Evolutionary conservation across 1,139 yeast genomes (phyloP).

Genomic region (Sugiyamaella xylanicola): DNA sequence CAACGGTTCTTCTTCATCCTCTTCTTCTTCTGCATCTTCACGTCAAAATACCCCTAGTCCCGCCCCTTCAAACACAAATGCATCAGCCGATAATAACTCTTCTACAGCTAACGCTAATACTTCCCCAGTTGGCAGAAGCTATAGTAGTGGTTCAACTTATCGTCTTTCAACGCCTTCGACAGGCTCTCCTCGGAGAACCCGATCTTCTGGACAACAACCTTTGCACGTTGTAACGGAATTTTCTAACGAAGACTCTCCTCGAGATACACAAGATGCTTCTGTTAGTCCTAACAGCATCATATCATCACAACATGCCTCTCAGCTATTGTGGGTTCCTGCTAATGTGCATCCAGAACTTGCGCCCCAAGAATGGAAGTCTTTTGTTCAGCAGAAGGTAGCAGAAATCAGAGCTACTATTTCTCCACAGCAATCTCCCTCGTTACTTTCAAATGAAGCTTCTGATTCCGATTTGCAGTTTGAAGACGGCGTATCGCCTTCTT

Average conservation of each 20-base stretch:
- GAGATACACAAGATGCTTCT: not conserved
- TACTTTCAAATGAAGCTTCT: conserved; percentile 21
- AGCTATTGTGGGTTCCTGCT: conserved; percentile 88
- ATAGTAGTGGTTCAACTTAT: conserved; percentile 9
- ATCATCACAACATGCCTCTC: conserved; percentile 37
- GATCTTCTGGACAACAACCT: conserved; percentile 14
- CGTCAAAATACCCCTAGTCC: conserved; percentile 16
- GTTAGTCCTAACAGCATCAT: conserved; percentile 17
- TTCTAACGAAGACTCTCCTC: not conserved
- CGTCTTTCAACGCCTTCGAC: conserved; percentile 7
- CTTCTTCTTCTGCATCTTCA: conserved; percentile 20
- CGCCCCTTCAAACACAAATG: conserved; percentile 8
- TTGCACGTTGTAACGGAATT: conserved; percentile 10
- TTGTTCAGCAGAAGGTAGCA: conserved; percentile 77
- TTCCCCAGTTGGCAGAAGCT: conserved; percentile 8
- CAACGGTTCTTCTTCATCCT: conserved; percentile 15
- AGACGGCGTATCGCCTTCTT: conserved; percentile 12
- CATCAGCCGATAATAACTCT: conserved; percentile 2
- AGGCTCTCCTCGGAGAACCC: conserved; percentile 10
- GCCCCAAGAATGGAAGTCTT: conserved; percentile 84
- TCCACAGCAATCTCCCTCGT: conserved; percentile 20
- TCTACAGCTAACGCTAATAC: not conserved
- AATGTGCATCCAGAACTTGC: conserved; percentile 89
- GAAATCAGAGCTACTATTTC: conserved; percentile 56
- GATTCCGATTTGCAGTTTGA: conserved; percentile 3